Evolutionary conservation across 352 stramenopile species (phyloP).

Genomic region (Phytophthora agathidicida): DNA sequence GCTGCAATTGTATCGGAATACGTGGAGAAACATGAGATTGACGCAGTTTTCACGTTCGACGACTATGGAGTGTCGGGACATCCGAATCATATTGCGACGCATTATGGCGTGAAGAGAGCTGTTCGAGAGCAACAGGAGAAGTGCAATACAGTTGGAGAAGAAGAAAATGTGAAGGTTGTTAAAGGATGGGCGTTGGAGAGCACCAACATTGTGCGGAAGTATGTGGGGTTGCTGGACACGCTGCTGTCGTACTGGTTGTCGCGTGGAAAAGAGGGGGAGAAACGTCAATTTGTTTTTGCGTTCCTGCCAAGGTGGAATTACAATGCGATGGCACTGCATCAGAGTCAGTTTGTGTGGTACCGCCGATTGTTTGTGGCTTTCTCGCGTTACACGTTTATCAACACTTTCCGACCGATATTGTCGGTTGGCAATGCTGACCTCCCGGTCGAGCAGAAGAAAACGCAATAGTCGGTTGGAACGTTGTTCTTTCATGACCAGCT

Average conservation of each 20-base stretch:
- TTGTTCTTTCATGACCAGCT: not conserved
- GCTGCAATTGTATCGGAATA: slow-evolving; percentile 59
- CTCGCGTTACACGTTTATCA: slow-evolving; percentile 95
- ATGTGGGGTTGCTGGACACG: slow-evolving; percentile 82
- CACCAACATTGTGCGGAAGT: slow-evolving; percentile 87
- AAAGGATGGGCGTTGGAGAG: slow-evolving; percentile 74
- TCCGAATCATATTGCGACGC: slow-evolving; percentile 91
- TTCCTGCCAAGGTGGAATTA: slow-evolving; percentile 83
- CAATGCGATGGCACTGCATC: slow-evolving; percentile 91
- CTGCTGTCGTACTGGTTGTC: slow-evolving; percentile 52
- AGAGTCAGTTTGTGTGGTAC: slow-evolving; percentile 97
- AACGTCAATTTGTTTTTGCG: slow-evolving; percentile 63
- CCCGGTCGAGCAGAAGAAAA: slow-evolving; percentile 36
- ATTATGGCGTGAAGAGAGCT: slow-evolving; percentile 60
- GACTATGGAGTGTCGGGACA: slow-evolving; percentile 93
- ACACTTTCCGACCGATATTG: slow-evolving; percentile 75
- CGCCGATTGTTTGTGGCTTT: slow-evolving; percentile 96
- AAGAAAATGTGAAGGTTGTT: slow-evolving; percentile 24
- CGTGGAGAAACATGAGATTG: slow-evolving; percentile 58
- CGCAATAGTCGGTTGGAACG: slow-evolving; percentile 18
- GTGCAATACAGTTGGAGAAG: slow-evolving; percentile 22
- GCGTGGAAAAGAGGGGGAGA: slow-evolving; percentile 8
- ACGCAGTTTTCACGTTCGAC: slow-evolving; percentile 95
- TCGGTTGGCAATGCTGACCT: slow-evolving; percentile 28
- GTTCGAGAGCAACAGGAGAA: slow-evolving; percentile 50